Evolutionary conservation across 2,329 filamentous ascomycete species (phyloP).

Genomic region (Zymoseptoria ardabiliae): DNA sequence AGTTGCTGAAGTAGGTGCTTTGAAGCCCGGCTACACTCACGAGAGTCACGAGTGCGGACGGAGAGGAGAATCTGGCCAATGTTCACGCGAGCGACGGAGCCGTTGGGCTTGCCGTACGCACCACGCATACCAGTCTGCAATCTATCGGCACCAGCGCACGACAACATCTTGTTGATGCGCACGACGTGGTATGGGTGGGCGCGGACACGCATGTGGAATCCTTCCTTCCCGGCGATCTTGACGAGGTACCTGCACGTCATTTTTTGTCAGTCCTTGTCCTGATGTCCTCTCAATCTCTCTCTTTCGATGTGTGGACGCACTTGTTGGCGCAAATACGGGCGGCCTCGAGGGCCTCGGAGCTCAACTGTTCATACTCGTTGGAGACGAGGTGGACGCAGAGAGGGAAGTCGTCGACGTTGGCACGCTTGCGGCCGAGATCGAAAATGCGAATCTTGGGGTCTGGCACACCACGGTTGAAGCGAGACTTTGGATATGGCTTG

Average conservation of each 20-base stretch:
- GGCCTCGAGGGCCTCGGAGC: constrained; percentile 97
- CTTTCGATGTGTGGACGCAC: constrained; percentile 41
- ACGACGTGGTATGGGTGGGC: constrained; percentile 99
- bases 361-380: constrained; percentile 99
- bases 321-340: constrained; percentile 99
- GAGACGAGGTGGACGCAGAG: constrained; percentile 98
- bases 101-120: constrained; percentile 99
- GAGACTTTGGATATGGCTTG: constrained; percentile 99
- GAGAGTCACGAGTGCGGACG: constrained; percentile 90
- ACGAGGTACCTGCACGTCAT: constrained; percentile 51
- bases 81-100: constrained; percentile 98
- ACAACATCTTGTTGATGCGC: constrained; percentile 99
- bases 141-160: constrained; percentile 99
- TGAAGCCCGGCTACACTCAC: constrained; percentile 45
- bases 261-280: constrained; percentile 4
- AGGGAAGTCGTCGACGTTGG: constrained; percentile 98
- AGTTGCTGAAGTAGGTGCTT: neutral
- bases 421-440: constrained; percentile 65
- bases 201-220: constrained; percentile 65
- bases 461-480: constrained; percentile 92
- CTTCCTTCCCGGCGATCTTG: constrained; percentile 63
- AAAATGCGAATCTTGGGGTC: constrained; percentile 87
- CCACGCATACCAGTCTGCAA: constrained; percentile 99
- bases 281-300: neutral
- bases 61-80: constrained; percentile 99